phyloP scores from a whole-genome alignment of 2,329 filamentous ascomycete species.

The Leptographium radiaticola region DNA sequence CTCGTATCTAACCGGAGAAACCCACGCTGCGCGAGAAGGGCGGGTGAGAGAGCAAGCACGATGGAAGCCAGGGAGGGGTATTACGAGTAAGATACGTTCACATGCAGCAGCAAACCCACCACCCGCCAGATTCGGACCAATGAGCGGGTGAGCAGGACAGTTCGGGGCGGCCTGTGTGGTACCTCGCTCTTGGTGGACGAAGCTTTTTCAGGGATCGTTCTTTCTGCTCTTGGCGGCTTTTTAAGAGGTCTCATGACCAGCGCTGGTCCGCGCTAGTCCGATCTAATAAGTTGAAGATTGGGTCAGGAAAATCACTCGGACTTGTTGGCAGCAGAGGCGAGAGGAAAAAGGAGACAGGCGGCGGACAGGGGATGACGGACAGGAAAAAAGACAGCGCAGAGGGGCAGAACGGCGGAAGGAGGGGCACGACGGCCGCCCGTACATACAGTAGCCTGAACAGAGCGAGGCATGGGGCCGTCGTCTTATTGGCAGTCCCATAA shows the following conservation, averaged over 20 bases:
- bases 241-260: constrained; percentile 11
- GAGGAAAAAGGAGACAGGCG: neutral
- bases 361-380: neutral
- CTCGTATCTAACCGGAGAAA: neutral
- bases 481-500: neutral
- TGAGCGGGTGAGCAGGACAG: neutral
- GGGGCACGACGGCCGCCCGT: neutral
- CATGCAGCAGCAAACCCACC: constrained; percentile 2
- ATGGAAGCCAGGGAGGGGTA: neutral
- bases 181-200: constrained; percentile 4
- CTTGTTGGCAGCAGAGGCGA: neutral
- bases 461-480: neutral
- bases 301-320: neutral
- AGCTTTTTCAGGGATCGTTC: constrained; percentile 6
- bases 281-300: constrained; percentile 7
- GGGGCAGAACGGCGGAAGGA: neutral
- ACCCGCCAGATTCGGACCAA: neutral
- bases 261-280: constrained; percentile 2
- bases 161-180: constrained; percentile 2
- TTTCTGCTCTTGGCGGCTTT: constrained; percentile 3
- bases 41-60: neutral
- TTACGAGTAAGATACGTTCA: constrained; percentile 2
- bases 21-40: neutral
- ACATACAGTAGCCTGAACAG: too few species aligned
- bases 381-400: neutral